Percentiles rank a stretch among this genome's conserved stretches.
phyloP scores from a whole-genome alignment of 768 basidiomycete genomes.

The Boletus edulis region DNA sequence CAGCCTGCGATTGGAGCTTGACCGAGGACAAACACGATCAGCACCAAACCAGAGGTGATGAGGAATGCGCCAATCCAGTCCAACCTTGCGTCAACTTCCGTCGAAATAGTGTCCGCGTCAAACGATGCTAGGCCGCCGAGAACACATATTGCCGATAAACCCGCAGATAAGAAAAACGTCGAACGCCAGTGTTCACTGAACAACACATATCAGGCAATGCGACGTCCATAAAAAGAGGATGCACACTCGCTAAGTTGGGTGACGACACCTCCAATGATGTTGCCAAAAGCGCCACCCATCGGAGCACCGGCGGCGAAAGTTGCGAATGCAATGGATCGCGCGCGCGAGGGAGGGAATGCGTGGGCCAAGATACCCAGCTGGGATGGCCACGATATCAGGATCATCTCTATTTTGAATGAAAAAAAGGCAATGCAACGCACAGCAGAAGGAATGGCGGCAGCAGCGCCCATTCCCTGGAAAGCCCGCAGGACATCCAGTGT shows the following conservation, averaged over 20 bases:
- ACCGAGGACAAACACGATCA: constrained; percentile 72
- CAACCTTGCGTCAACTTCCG: constrained; percentile 45
- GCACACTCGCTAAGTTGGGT: constrained; percentile 49
- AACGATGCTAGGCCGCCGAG: constrained; percentile 58
- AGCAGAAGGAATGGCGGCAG: constrained; percentile 71
- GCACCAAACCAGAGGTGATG: constrained; percentile 60
- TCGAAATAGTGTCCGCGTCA: constrained; percentile 48
- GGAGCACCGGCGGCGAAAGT: constrained; percentile 86
- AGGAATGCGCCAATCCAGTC: constrained; percentile 79
- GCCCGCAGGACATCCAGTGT: constrained; percentile 71
- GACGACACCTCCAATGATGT: constrained; percentile 66
- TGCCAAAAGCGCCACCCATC: constrained; percentile 71
- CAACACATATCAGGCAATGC: not conserved
- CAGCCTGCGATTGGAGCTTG: constrained; percentile 67
- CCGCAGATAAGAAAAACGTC: constrained; percentile 58
- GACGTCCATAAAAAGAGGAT: not conserved
- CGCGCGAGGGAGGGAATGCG: constrained; percentile 64
- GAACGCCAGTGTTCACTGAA: constrained; percentile 61
- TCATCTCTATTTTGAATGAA: not conserved
- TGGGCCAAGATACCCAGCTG: constrained; percentile 82
- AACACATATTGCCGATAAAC: constrained; percentile 50
- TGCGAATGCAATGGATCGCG: constrained; percentile 76
- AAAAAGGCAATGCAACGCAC: constrained; percentile 37
- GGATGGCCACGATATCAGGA: not conserved
- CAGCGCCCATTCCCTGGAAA: constrained; percentile 76